Evolutionary conservation across 495 filamentous ascomycete genomes (phyloP), one percentile per base, ranked within the genome.

Genomic region (Hypomontagnella submonticulosa): DNA sequence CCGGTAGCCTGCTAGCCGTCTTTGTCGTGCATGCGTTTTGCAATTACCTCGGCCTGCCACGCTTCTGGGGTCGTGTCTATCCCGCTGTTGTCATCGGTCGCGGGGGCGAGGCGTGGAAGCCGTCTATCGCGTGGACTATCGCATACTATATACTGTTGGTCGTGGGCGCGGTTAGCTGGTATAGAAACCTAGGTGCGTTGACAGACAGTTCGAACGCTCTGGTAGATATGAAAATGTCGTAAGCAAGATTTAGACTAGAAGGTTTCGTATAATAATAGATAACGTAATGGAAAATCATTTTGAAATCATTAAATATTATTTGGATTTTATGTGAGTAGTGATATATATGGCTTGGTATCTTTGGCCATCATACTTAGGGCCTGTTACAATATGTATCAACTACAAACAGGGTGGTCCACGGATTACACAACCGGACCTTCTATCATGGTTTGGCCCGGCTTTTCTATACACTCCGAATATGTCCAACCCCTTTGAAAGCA

Each of bases 11-110:
- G 34, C 77, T 84, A 42, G 88, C 90, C 7, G 87, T 88, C 10
- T 88, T 93, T 40, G 67, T 88, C 9, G 88, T 88, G 8, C 95
- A 99, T 71, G 84, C 86, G 8, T 97, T 98, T 77, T 98, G 95
- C 77, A 99, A 99, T 71, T 91, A 86, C 83, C 87, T 90, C 82
- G 94, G 95, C 1, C 71, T 97, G 60, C 95, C 96, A n/a, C 81
- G 90, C 9, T 71, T 98, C 15, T 96, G 90, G 90, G 92, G 93
- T 0, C 80, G 86, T 3, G 87, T 96, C 1, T 83, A 88, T 65
- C 74, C 78, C 53, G 61, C 51, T 27, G 18, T 43, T 18, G 61
- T 47, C 37, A 37, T 76, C 20, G 38, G 48, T 19, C 30, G 7
- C 20, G 32, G n/a, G 12, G 57, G 46, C 18, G 40, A 61, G 37